Percentiles rank a stretch among this genome's conserved stretches.
These are phyloP conservation scores for Fusarium veterinarium DNA, from an alignment of 2,329 filamentous ascomycete species.

Conservation along the genomic window DNA sequence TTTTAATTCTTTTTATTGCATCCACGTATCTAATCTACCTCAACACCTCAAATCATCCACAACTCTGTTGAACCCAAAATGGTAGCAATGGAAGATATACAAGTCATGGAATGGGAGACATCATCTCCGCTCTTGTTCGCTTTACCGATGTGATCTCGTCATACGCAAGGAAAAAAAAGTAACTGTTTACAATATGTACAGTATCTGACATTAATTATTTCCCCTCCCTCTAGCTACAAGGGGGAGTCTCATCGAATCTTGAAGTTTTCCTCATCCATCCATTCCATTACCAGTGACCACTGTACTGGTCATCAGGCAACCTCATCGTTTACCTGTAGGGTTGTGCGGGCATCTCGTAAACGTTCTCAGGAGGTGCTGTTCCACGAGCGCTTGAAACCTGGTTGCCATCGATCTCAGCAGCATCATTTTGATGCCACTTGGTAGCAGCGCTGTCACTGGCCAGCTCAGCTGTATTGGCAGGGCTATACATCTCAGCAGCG, in stretches of 20 bases:
- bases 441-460: conserved; percentile 48
- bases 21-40: conserved; percentile 7
- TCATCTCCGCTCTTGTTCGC: conserved; percentile 26
- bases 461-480: conserved; percentile 48
- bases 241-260: conserved; percentile 30
- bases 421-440: conserved; percentile 51
- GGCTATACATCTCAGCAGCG: conserved; percentile 42
- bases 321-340: conserved; percentile 48
- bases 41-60: conserved; percentile 18
- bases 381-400: conserved; percentile 46
- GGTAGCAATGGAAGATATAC: conserved; percentile 15
- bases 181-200: conserved; percentile 46
- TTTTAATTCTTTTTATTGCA: conserved; percentile 5
- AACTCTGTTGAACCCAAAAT: conserved; percentile 4
- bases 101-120: conserved; percentile 17
- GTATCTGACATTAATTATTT: conserved; percentile 47
- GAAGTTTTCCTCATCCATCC: conserved; percentile 20
- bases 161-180: conserved; percentile 36
- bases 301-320: neutral
- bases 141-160: conserved; percentile 31
- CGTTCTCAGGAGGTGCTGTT: conserved; percentile 47
- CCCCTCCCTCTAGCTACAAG: conserved; percentile 16
- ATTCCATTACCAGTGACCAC: conserved; percentile 2
- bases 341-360: conserved; percentile 58
- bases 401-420: conserved; percentile 55